A percentile compares a stretch with the other conserved stretches of the same genome.
These are phyloP conservation scores for Zygoascus meyerae DNA, from an alignment of 1,139 yeast genomes.

Conservation along the genomic window DNA sequence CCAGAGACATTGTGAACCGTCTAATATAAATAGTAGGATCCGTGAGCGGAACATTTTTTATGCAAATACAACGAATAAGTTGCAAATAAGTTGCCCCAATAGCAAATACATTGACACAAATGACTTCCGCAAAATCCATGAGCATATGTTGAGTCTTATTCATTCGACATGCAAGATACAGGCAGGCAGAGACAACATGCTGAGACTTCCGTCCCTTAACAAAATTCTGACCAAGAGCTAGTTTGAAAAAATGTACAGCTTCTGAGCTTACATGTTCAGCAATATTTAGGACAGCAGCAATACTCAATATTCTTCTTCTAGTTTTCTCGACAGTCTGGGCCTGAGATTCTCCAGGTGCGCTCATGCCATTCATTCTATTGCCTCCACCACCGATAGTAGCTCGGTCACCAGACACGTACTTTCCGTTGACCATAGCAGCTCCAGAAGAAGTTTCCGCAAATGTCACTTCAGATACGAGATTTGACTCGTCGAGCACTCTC, in stretches of 20 bases:
- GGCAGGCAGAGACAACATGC: slow-evolving; percentile 90
- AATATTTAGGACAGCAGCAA: slow-evolving; percentile 71
- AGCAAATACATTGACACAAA: slow-evolving; percentile 87
- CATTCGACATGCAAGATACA: slow-evolving; percentile 89
- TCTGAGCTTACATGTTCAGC: slow-evolving; percentile 82
- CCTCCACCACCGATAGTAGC: slow-evolving; percentile 66
- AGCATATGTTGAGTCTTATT: slow-evolving; percentile 91
- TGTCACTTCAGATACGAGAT: slow-evolving; percentile 90
- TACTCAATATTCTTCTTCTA: slow-evolving; percentile 63
- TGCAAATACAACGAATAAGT: slow-evolving; percentile 76
- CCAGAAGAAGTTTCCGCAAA: slow-evolving; percentile 91
- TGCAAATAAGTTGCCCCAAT: slow-evolving; percentile 93
- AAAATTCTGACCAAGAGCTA: slow-evolving; percentile 80
- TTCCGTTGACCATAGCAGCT: slow-evolving; percentile 93
- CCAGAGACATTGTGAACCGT: slow-evolving; percentile 83
- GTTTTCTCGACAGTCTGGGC: slow-evolving; percentile 87
- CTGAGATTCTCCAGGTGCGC: slow-evolving; percentile 58
- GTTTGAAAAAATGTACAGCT: slow-evolving; percentile 81
- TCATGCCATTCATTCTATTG: slow-evolving; percentile 15
- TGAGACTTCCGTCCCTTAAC: slow-evolving; percentile 95
- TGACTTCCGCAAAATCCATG: slow-evolving; percentile 84
- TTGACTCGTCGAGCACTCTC: slow-evolving; percentile 81
- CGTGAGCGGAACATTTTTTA: slow-evolving; percentile 72
- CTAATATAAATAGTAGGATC: slow-evolving; percentile 93
- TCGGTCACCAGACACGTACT: slow-evolving; percentile 87